Conservation (phyloP, 202 grass and related monocot genomes). For the Zizania palustris region DNA sequence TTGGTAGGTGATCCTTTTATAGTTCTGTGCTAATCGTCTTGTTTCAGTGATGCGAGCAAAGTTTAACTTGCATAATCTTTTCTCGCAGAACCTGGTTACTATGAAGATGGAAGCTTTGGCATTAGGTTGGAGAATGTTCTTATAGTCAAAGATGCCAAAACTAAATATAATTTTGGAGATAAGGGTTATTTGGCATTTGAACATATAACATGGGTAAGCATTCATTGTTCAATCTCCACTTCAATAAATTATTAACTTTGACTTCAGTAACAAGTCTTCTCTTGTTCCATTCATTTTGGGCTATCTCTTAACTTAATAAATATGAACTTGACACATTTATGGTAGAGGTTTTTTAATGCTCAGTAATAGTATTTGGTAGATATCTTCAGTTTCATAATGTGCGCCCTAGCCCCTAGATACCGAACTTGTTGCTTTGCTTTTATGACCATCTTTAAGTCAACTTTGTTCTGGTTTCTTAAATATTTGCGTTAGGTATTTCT, state of each 20-base stretch:
- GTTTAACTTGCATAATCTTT: conserved; percentile 31
- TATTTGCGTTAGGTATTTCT: too few relatives aligned
- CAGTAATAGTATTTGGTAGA: conserved; percentile 11
- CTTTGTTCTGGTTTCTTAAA: too few relatives aligned
- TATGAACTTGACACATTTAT: background rate
- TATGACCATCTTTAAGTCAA: too few relatives aligned
- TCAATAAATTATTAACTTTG: background rate
- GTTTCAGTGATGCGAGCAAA: background rate
- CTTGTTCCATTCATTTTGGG: background rate
- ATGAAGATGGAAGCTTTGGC: conserved; percentile 94
- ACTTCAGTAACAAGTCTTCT: background rate
- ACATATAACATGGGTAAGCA: conserved; percentile 97
- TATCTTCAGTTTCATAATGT: background rate
- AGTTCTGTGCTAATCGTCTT: background rate
- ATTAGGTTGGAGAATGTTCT: conserved; percentile 98
- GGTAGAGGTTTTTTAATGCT: background rate
- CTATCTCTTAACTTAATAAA: too few relatives aligned
- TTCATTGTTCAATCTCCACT: conserved; percentile 16
- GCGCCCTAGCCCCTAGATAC: too few relatives aligned
- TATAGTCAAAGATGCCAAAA: conserved; percentile 76
- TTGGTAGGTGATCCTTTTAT: background rate
- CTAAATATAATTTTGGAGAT: conserved; percentile 83
- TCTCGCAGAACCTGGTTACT: conserved; percentile 89
- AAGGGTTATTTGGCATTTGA: conserved; percentile 94
- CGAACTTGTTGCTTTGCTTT: background rate